Base-by-base conservation (phyloP, 2,329 filamentous ascomycete genomes). In the Verticillium zaregamsianum region DNA sequence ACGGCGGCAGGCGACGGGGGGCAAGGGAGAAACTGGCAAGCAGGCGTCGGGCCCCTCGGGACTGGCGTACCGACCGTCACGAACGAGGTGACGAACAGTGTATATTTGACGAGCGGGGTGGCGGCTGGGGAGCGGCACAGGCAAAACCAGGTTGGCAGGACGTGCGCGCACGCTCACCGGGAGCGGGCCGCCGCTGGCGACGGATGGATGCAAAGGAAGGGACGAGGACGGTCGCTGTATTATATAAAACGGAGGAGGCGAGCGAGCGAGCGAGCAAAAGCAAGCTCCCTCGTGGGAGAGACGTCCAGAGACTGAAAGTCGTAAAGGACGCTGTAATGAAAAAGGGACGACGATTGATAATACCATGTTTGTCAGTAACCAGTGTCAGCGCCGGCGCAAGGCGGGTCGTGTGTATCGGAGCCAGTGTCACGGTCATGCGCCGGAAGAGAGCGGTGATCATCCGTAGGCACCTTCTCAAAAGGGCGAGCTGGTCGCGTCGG, bases 41-140 rank as follows among this genome's bases (percentile, higher is more conserved):
- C 20, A 52, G 45, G 45, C 45, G 45, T 52, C 45, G 45, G 45
- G 45, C 20, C 45, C 23, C 45, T 23, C 45, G 1, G 20, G 45
- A 23, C 28, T 20, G 45, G 45, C 20, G n/a, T 23, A 23, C 20
- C 45, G 20, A 20, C 45, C 45, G 45, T 52, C 45, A 52, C 45
- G 45, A 52, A 58, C 25, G 57, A 58, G 57, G 57, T 40, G 57
- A 58, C 39, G 57, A 58, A 39, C 37, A 52, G 45, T 58, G 57
- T 58, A 58, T 58, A 58, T 58, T 58, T 45, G 39, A 40, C 40
- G 55, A 35, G 28, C 28, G 55, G 32, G 17, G 28, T 25, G 17
- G 45, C 20, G 8, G 45, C 45, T 2, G 45, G 33, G 33, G 14
- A 35, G 11, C 20, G n/a, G 11, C 7, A 23, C 45, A 52, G 45